Percentiles rank a stretch among this genome's conserved stretches.
These are phyloP conservation scores for Pseudogymnoascus sp. DNA, from an alignment of 2,329 filamentous ascomycete genomes.

Conservation along the genomic window DNA sequence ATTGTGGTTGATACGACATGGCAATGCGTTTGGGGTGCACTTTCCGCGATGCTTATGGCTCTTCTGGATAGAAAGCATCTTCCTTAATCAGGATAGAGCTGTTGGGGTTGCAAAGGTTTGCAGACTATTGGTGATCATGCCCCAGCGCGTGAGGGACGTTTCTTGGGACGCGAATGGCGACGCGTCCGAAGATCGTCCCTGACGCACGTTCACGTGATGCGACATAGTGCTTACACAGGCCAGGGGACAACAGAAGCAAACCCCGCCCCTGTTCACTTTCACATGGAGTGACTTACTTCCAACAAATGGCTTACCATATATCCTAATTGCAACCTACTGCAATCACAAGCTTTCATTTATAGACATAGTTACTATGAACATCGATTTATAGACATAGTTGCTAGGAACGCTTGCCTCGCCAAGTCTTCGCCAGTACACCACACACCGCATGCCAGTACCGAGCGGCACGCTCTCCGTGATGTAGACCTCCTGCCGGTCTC, in stretches of 20 bases:
- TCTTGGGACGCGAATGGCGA: neutral
- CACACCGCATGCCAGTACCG: neutral
- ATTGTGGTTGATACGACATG: constrained; percentile 72
- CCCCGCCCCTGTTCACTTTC: neutral
- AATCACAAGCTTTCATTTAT: neutral
- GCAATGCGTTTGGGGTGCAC: constrained; percentile 58
- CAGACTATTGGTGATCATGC: neutral
- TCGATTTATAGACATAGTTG: neutral
- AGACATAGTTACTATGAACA: neutral
- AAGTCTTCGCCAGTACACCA: neutral
- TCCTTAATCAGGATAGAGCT: neutral
- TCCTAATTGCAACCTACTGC: neutral
- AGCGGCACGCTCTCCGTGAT: neutral
- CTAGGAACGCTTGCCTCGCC: neutral
- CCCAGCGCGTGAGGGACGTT: neutral
- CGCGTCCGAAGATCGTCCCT: neutral
- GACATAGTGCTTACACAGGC: neutral
- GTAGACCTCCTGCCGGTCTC: neutral
- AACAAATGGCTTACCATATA: neutral
- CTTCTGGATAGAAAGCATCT: constrained; percentile 26
- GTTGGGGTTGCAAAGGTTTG: neutral
- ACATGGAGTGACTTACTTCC: neutral
- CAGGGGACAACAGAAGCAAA: neutral
- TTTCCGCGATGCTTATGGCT: constrained; percentile 22
- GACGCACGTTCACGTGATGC: neutral